Evolutionary conservation across 2,329 filamentous ascomycete genomes (phyloP), one percentile per base, ranked within the genome.

Genomic region (Colletotrichum phormii): DNA sequence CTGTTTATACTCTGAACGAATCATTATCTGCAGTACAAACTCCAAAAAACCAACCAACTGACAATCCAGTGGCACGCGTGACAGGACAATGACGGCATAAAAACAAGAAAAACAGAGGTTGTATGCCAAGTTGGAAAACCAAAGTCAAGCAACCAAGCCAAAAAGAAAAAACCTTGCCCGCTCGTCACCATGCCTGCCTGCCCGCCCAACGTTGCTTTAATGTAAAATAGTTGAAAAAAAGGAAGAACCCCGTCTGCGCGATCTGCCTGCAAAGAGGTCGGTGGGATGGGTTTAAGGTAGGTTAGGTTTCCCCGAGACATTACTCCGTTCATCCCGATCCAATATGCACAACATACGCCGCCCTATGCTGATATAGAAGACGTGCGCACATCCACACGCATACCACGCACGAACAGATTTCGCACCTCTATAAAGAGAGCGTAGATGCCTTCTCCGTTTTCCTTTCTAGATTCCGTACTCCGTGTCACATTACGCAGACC

Each of bases 401-500:
- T 57, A n/a, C 46, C 33, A 26, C 22, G 12, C 42, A 46, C 58
- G 58, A 58, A 63, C 18, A 18, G 18, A 29, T 24, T 15, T 63
- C 12, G 42, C 29, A n/a, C n/a, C 29, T 4, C 15, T 24, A 5
- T 35, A 5, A 33, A 11, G 42, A 49, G 42, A 18, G 42, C 42
- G 42, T 49, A 46, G 42, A 49, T 49, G 42, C 42, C 18, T 49
- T 49, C 42, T 49, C 42, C 42, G 7, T 22, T 49, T 49, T 49
- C 18, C 42, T 29, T 18, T 49, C 42, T 63, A 33, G 60, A n/a
- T 54, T 64, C 33, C 49, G 49, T 61, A 31, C 33, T 15, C 26
- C 55, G 72, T 72, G 64, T 26, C 75, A 84, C 8, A 51, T 7
- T 12, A 15, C 46, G 12, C 13, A 49, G 55, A 26, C 55, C 12